Conservation (phyloP, 371 early-diverging fungal species). For the Smittium culicis region DNA sequence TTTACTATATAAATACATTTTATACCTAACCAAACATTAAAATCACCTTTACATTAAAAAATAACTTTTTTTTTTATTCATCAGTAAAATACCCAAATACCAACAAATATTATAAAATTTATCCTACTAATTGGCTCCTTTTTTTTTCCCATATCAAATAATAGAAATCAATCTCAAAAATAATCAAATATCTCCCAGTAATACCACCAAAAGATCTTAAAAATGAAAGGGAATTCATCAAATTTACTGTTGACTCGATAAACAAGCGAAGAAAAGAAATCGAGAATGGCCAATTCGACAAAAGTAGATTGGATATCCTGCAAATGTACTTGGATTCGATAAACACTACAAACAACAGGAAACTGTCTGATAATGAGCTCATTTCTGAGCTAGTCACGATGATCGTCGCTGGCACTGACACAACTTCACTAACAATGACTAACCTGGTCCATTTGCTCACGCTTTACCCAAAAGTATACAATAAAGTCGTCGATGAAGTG, state of each 20-base stretch:
- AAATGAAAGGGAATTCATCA: no score
- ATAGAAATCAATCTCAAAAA: no score
- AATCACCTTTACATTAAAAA: no score
- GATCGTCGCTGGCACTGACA: constrained; percentile 27
- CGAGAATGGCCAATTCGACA: neutral
- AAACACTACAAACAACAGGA: constrained; percentile 14
- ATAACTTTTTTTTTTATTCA: no score
- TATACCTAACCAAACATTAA: no score
- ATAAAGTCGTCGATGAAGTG: constrained; percentile 16
- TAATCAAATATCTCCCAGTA: no score
- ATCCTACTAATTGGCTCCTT: no score
- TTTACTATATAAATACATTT: no score
- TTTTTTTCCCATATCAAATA: no score
- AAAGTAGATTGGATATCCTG: constrained; percentile 15
- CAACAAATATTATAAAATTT: no score
- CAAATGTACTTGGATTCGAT: constrained; percentile 19
- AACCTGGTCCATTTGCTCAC: constrained; percentile 21
- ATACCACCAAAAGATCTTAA: no score
- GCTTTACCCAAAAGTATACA: constrained; percentile 17
- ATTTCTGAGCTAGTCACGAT: constrained; percentile 19
- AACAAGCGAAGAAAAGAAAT: neutral
- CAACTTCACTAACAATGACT: constrained; percentile 18
- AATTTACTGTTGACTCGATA: constrained; percentile 1
- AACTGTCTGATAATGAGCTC: constrained; percentile 14
- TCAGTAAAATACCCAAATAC: no score